Percentiles rank a stretch among this genome's conserved stretches.
Conservation (phyloP, 768 basidiomycete genomes). For the Cyathus striatus region DNA sequence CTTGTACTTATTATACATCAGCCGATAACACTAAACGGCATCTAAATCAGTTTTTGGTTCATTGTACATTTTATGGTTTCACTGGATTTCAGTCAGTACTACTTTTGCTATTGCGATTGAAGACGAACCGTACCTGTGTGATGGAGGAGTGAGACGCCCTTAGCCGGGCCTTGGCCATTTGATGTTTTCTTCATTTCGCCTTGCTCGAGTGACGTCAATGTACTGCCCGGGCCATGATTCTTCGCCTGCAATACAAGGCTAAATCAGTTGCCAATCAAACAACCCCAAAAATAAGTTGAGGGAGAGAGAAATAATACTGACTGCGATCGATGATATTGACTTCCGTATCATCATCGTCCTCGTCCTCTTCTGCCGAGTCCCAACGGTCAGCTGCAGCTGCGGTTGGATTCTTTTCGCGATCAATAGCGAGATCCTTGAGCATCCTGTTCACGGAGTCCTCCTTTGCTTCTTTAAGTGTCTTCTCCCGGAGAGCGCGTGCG, state of each 20-base stretch:
- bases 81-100: background rate
- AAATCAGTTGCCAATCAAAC: constrained; percentile 3
- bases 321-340: constrained; percentile 68
- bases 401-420: constrained; percentile 59
- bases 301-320: constrained; percentile 30
- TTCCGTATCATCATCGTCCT: constrained; percentile 48
- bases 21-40: background rate
- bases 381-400: constrained; percentile 54
- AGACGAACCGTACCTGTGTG: background rate
- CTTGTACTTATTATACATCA: background rate
- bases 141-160: constrained; percentile 7
- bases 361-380: constrained; percentile 54
- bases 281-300: background rate
- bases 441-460: constrained; percentile 72
- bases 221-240: constrained; percentile 71
- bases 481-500: constrained; percentile 58
- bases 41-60: too few relatives aligned
- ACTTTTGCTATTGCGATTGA: background rate
- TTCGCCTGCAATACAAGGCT: constrained; percentile 40
- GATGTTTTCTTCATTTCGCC: constrained; percentile 49
- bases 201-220: constrained; percentile 64
- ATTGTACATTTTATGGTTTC: too few relatives aligned
- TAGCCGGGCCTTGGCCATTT: constrained; percentile 73
- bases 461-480: constrained; percentile 60
- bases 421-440: constrained; percentile 76